Evolutionary conservation across 2,329 filamentous ascomycete genomes (phyloP).

Genomic region (Orbilia oligospora): DNA sequence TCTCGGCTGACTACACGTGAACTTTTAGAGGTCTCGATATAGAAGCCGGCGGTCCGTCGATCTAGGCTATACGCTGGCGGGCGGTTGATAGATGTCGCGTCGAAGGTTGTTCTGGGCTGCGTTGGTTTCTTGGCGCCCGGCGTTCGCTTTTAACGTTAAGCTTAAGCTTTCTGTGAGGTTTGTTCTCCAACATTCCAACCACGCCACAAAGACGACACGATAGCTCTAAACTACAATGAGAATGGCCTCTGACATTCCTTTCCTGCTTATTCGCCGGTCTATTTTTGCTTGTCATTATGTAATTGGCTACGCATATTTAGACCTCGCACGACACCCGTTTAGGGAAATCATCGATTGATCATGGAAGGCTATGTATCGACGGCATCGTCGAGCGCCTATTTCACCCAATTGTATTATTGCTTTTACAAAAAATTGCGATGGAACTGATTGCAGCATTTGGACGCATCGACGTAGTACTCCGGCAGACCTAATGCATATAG

Average conservation of each 20-base stretch:
- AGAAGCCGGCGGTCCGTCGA: constrained; percentile 29
- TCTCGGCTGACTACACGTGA: constrained; percentile 39
- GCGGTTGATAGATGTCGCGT: constrained; percentile 33
- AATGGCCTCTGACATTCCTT: constrained; percentile 7
- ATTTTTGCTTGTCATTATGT: constrained; percentile 47
- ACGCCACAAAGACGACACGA: constrained; percentile 20
- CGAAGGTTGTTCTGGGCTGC: constrained; percentile 40
- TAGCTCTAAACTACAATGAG: constrained; percentile 24
- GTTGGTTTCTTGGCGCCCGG: constrained; percentile 38
- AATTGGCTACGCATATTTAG: not conserved
- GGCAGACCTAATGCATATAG: not conserved
- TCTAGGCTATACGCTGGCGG: constrained; percentile 10
- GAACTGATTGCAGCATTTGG: not conserved
- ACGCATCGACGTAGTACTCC: not conserved
- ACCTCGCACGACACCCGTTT: constrained; percentile 15
- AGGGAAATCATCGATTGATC: not conserved
- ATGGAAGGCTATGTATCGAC: not conserved
- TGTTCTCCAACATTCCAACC: constrained; percentile 14
- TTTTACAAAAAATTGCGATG: not conserved
- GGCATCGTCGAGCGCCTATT: constrained; percentile 1
- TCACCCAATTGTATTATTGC: not conserved
- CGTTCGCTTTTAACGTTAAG: constrained; percentile 32
- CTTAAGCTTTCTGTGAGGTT: constrained; percentile 30
- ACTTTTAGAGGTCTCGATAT: constrained; percentile 17
- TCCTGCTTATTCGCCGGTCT: constrained; percentile 35